Evolutionary conservation across 2,329 filamentous ascomycete genomes (phyloP).

Genomic region (Seiridium cupressi): DNA sequence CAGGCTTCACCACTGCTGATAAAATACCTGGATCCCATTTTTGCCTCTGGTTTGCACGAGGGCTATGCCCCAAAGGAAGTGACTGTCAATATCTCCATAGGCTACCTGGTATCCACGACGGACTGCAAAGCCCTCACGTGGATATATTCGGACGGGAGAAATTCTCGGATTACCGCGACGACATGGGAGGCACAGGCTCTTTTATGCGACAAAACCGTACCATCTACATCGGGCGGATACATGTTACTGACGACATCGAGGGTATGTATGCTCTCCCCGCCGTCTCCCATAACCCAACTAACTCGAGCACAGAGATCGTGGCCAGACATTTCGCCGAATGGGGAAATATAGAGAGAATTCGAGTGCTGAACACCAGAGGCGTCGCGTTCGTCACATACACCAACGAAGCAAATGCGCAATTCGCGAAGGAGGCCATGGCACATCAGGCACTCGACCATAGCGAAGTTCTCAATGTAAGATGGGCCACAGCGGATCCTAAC

Average conservation of each 20-base stretch:
- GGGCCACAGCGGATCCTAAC: slow-evolving; percentile 96
- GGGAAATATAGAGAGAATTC: slow-evolving; percentile 85
- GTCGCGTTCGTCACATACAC: slow-evolving; percentile 95
- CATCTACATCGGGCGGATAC: slow-evolving; percentile 88
- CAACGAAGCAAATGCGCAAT: slow-evolving; percentile 84
- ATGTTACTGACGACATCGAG: slow-evolving; percentile 81
- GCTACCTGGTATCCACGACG: slow-evolving; percentile 79
- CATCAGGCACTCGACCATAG: slow-evolving; percentile 89
- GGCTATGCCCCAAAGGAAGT: slow-evolving; percentile 77
- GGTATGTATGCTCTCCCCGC: too few relatives aligned
- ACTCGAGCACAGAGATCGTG: slow-evolving; percentile 78
- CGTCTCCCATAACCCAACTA: too few relatives aligned
- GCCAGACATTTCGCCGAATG: slow-evolving; percentile 95
- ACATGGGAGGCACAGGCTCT: slow-evolving; percentile 95
- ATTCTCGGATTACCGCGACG: slow-evolving; percentile 87
- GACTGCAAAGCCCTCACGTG: slow-evolving; percentile 82
- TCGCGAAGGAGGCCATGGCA: slow-evolving; percentile 93
- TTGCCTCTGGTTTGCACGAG: slow-evolving; percentile 88
- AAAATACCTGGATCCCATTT: slow-evolving; percentile 80
- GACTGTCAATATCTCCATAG: slow-evolving; percentile 95
- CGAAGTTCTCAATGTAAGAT: slow-evolving; percentile 92
- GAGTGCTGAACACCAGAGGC: slow-evolving; percentile 83
- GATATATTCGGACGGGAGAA: slow-evolving; percentile 96
- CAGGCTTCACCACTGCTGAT: slow-evolving; percentile 77
- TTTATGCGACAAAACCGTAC: slow-evolving; percentile 95